phyloP scores from a whole-genome alignment of 495 filamentous ascomycete species.

The Bacidia gigantensis region DNA sequence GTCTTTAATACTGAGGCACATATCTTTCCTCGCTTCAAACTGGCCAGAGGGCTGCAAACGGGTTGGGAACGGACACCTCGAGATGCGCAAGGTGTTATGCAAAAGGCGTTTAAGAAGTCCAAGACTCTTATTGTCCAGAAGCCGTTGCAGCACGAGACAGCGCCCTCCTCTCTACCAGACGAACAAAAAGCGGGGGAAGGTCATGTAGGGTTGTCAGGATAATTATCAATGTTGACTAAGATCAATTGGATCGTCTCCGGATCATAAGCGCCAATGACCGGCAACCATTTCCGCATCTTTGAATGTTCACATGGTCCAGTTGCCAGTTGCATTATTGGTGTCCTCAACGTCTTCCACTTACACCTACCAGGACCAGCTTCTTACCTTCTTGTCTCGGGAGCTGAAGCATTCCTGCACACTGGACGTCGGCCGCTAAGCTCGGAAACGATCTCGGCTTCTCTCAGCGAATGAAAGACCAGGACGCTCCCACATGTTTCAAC shows the following conservation, averaged over 20 bases:
- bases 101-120: constrained; percentile 10
- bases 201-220: constrained; percentile 3
- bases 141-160: background rate
- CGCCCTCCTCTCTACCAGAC: background rate
- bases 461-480: background rate
- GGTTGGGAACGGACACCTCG: constrained; percentile 71
- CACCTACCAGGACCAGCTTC: too few relatives aligned
- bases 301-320: too few relatives aligned
- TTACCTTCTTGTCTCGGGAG: too few relatives aligned
- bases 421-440: background rate
- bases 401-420: too few relatives aligned
- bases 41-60: constrained; percentile 63
- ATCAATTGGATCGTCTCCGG: too few relatives aligned
- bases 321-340: too few relatives aligned
- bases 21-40: constrained; percentile 72
- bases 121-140: background rate
- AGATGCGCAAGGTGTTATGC: constrained; percentile 26
- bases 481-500: background rate
- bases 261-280: too few relatives aligned
- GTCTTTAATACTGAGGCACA: constrained; percentile 97
- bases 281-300: too few relatives aligned
- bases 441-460: background rate
- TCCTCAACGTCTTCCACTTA: too few relatives aligned
- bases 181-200: background rate
- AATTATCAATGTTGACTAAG: too few relatives aligned